phyloP scores from a whole-genome alignment of 176 grass and related monocot species.

The Elymus sibiricus region DNA sequence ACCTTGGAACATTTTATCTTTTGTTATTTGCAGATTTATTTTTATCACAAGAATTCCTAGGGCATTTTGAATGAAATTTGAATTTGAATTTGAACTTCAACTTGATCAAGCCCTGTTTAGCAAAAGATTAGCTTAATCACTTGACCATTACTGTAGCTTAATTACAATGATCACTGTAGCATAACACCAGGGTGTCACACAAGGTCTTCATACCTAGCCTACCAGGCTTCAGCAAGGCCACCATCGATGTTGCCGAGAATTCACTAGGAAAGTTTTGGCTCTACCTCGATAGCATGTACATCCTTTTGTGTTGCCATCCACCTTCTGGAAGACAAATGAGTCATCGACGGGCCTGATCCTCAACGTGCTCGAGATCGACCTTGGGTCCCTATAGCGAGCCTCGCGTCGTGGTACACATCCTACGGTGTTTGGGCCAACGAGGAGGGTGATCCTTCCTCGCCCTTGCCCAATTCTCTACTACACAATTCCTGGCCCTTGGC shows the following conservation, averaged over 20 bases:
- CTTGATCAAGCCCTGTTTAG: too few species aligned
- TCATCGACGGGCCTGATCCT: constrained; percentile 73
- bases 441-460: constrained; percentile 77
- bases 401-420: constrained; percentile 38
- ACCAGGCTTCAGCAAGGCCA: constrained; percentile 61
- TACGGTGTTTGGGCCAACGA: constrained; percentile 51
- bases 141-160: too few species aligned
- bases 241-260: constrained; percentile 72
- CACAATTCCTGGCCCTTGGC: too few species aligned
- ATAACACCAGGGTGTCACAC: too few species aligned
- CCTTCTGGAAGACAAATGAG: constrained; percentile 70
- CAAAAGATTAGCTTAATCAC: too few species aligned
- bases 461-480: constrained; percentile 30
- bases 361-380: constrained; percentile 64
- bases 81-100: too few species aligned
- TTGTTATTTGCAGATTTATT: too few species aligned
- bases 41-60: too few species aligned
- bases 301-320: constrained; percentile 72
- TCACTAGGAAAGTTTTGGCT: constrained; percentile 72
- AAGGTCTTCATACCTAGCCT: constrained; percentile 68
- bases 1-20: too few species aligned
- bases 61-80: too few species aligned
- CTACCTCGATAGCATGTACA: constrained; percentile 60
- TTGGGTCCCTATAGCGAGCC: constrained; percentile 34
- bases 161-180: too few species aligned